phyloP scores from a whole-genome alignment of 2,329 filamentous ascomycete genomes.

The Alternaria hordeiaustralica region DNA sequence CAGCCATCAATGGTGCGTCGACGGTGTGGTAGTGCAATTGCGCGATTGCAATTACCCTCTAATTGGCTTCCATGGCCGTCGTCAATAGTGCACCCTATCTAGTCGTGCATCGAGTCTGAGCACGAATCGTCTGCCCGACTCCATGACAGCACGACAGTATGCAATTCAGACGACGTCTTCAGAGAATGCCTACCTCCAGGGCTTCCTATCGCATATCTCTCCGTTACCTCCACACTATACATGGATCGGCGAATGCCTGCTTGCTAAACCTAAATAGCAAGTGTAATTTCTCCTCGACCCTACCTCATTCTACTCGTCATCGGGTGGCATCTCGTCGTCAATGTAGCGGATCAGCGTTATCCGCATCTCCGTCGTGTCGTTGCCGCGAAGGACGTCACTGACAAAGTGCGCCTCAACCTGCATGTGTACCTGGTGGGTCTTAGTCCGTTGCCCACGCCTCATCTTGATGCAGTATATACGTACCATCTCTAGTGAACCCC shows the following conservation, averaged over 20 bases:
- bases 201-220: background rate
- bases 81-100: constrained; percentile 10
- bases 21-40: constrained; percentile 11
- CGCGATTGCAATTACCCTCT: constrained; percentile 8
- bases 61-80: constrained; percentile 4
- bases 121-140: background rate
- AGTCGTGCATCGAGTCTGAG: background rate
- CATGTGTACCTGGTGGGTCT: constrained; percentile 75
- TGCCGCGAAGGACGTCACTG: constrained; percentile 88
- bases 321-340: constrained; percentile 94
- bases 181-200: background rate
- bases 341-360: constrained; percentile 92
- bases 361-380: constrained; percentile 97
- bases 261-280: background rate
- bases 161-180: background rate
- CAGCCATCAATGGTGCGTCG: background rate
- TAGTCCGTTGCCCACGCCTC: background rate
- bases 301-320: constrained; percentile 76
- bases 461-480: constrained; percentile 2
- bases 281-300: background rate
- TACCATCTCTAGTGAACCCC: constrained; percentile 96
- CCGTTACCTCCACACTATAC: background rate
- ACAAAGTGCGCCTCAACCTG: constrained; percentile 97
- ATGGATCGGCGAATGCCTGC: background rate
- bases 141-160: background rate